phyloP scores from a whole-genome alignment of 768 basidiomycete genomes.

The Tremella yokohamensis region DNA sequence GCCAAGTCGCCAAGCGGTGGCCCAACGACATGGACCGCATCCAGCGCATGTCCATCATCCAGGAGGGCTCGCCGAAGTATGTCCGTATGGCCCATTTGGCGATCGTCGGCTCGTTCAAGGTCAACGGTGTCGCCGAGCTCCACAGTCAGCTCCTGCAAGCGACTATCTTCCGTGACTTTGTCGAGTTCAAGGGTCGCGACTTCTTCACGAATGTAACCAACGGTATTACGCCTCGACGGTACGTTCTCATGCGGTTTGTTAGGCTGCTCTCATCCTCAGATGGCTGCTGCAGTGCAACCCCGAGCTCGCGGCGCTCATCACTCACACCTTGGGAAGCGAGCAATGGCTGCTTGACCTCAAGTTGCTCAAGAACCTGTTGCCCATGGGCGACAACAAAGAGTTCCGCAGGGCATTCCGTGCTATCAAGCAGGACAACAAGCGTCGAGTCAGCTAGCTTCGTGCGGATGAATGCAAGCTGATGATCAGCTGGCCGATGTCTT shows the following conservation, averaged over 20 bases:
- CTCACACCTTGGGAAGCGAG: conserved; percentile 69
- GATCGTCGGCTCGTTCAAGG: conserved; percentile 61
- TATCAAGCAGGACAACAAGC: conserved; percentile 87
- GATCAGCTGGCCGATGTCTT: conserved; percentile 41
- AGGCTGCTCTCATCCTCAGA: conserved; percentile 11
- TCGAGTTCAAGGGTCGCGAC: conserved; percentile 83
- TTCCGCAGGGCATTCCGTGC: conserved; percentile 78
- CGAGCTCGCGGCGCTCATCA: conserved; percentile 75
- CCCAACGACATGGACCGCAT: conserved; percentile 77
- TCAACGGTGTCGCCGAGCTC: conserved; percentile 93
- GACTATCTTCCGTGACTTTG: conserved; percentile 66
- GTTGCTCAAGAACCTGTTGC: conserved; percentile 72
- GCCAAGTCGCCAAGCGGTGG: conserved; percentile 82
- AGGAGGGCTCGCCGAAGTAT: conserved; percentile 83
- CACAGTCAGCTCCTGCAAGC: conserved; percentile 84
- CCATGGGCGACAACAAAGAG: conserved; percentile 64
- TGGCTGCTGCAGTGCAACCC: conserved; percentile 71
- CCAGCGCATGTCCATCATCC: conserved; percentile 83
- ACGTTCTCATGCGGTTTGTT: conserved; percentile 60
- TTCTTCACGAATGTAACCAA: conserved; percentile 67
- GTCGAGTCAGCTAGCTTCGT: conserved; percentile 67
- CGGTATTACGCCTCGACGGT: conserved; percentile 86
- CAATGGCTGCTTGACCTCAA: conserved; percentile 75
- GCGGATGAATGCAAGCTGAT: neutral
- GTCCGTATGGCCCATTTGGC: conserved; percentile 67